phyloP scores from a whole-genome alignment of 192 early-diverging fungal genomes.

The Linnemannia elongata region DNA sequence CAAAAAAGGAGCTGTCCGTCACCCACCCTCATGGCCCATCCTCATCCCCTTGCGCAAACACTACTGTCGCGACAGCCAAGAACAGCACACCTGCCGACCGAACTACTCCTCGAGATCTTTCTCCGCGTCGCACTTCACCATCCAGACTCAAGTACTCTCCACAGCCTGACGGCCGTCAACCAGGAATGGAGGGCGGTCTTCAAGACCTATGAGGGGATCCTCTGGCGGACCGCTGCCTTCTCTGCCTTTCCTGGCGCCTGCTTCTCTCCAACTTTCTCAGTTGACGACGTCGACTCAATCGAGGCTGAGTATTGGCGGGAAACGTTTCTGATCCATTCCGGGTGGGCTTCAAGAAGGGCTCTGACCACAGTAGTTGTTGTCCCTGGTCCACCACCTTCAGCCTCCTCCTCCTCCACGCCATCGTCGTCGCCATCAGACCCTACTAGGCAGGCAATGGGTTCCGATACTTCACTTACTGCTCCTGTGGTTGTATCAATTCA shows the following conservation, averaged over 20 bases:
- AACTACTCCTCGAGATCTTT: constrained; percentile 33
- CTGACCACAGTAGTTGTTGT: neutral
- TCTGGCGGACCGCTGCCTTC: constrained; percentile 26
- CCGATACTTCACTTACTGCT: neutral
- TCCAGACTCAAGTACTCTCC: neutral
- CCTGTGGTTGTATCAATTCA: neutral
- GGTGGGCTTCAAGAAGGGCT: constrained; percentile 4
- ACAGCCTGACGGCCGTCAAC: constrained; percentile 8
- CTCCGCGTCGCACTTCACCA: constrained; percentile 2
- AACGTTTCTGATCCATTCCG: constrained; percentile 10
- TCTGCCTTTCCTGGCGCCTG: constrained; percentile 4
- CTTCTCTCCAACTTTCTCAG: neutral
- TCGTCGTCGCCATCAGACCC: too few relatives aligned
- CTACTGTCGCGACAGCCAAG: too few relatives aligned
- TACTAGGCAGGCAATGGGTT: neutral
- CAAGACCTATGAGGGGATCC: neutral
- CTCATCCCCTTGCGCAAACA: neutral
- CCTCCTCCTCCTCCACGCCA: neutral
- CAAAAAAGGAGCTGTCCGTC: neutral
- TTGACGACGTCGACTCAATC: neutral
- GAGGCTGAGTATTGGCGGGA: constrained; percentile 14
- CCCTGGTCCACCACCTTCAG: neutral
- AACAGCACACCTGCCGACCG: constrained; percentile 15
- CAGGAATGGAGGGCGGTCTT: constrained; percentile 2
- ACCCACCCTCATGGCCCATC: neutral